A percentile compares a stretch with the other conserved stretches of the same genome.
phyloP scores from a whole-genome alignment of 768 basidiomycete genomes.

The Tylopilus balloui region DNA sequence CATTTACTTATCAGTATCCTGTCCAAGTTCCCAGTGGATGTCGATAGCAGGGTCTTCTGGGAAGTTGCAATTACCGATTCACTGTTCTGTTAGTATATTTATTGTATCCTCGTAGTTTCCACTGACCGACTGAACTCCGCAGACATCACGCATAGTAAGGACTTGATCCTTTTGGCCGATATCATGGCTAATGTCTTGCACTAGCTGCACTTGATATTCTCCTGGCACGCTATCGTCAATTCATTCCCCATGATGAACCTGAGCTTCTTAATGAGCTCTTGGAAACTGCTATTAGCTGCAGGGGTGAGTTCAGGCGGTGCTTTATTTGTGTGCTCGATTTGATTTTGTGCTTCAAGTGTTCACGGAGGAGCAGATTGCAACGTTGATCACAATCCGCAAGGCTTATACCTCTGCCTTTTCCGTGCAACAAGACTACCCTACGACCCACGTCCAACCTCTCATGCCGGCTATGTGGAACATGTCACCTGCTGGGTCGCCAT shows the following conservation, averaged over 20 bases:
- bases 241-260: conserved; percentile 31
- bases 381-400: conserved; percentile 43
- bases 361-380: conserved; percentile 54
- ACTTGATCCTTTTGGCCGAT: neutral
- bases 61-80: conserved; percentile 55
- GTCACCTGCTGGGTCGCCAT: conserved; percentile 26
- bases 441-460: conserved; percentile 7
- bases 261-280: conserved; percentile 44
- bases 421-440: conserved; percentile 5
- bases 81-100: conserved; percentile 55
- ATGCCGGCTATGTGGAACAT: conserved; percentile 23
- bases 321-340: neutral
- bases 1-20: conserved; percentile 71
- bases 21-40: conserved; percentile 73
- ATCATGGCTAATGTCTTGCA: conserved; percentile 22
- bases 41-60: conserved; percentile 77
- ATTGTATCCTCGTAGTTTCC: neutral
- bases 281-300: conserved; percentile 49
- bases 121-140: conserved; percentile 6
- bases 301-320: conserved; percentile 50
- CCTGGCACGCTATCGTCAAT: conserved; percentile 43
- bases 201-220: conserved; percentile 55
- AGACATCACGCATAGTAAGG: conserved; percentile 37
- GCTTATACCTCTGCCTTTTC: conserved; percentile 22
- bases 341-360: conserved; percentile 42